Conservation (phyloP, 1,139 yeast species). For the Saccharomyces hybrid region DNA sequence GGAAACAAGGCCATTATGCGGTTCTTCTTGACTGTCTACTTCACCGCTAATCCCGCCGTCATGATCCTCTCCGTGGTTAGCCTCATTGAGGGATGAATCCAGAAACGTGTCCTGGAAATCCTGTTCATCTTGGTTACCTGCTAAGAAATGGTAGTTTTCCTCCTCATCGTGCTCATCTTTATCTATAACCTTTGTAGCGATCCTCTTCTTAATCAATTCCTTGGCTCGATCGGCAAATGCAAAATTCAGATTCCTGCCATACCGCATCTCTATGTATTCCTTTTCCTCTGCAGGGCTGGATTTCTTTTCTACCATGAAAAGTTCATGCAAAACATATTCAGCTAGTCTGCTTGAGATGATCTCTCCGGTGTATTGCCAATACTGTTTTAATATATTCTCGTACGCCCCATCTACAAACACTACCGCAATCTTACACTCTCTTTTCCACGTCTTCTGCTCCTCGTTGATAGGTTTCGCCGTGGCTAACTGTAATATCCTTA, state of each 20-base stretch:
- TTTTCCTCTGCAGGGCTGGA: slow-evolving; percentile 41
- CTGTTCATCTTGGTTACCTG: background rate
- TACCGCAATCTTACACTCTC: slow-evolving; percentile 64
- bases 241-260: slow-evolving; percentile 80
- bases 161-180: slow-evolving; percentile 32
- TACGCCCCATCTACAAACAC: slow-evolving; percentile 54
- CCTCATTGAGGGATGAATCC: slow-evolving; percentile 1
- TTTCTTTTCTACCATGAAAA: slow-evolving; percentile 32
- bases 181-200: slow-evolving; percentile 58
- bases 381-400: slow-evolving; percentile 63
- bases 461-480: slow-evolving; percentile 61
- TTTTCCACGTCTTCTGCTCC: slow-evolving; percentile 49
- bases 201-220: slow-evolving; percentile 61
- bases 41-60: background rate
- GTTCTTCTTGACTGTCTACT: background rate
- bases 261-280: slow-evolving; percentile 77
- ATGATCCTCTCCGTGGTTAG: background rate
- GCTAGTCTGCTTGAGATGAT: slow-evolving; percentile 89
- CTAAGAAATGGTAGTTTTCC: slow-evolving; percentile 27
- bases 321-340: slow-evolving; percentile 67
- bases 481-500: slow-evolving; percentile 72
- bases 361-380: slow-evolving; percentile 97
- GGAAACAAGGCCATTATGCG: background rate
- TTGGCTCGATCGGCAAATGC: slow-evolving; percentile 73
- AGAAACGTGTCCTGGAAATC: background rate